Evolutionary conservation across 306 rosid species (phyloP).

Genomic region (Ormosia emarginata): DNA sequence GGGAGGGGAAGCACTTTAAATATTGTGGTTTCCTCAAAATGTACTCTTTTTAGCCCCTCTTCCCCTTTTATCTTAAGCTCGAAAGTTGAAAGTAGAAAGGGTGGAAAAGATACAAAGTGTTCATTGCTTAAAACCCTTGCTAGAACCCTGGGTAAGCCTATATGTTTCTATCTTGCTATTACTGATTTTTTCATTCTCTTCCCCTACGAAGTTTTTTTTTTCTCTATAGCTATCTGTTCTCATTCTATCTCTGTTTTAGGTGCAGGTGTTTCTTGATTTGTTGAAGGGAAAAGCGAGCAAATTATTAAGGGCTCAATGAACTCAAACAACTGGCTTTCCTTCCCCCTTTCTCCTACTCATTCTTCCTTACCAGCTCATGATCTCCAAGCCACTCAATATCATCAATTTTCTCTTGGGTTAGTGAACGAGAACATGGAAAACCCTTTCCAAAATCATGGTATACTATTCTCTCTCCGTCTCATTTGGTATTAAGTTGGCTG

Average conservation of each 20-base stretch:
- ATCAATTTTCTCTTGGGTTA: constrained; percentile 84
- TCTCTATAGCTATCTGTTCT: neutral
- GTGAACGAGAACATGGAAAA: constrained; percentile 70
- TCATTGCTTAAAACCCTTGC: constrained; percentile 34
- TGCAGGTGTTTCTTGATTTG: constrained; percentile 42
- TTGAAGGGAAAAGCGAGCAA: neutral
- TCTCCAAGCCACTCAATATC: constrained; percentile 67
- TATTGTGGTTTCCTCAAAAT: constrained; percentile 30
- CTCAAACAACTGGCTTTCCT: constrained; percentile 96
- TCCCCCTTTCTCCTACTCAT: constrained; percentile 84
- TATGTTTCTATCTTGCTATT: neutral
- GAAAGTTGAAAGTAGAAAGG: constrained; percentile 3
- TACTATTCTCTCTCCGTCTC: neutral
- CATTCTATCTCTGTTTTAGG: neutral
- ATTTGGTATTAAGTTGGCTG: neutral
- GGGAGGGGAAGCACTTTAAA: constrained; percentile 21
- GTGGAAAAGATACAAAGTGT: constrained; percentile 9
- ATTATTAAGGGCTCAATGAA: constrained; percentile 63
- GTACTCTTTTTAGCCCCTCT: constrained; percentile 51
- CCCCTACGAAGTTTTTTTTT: neutral
- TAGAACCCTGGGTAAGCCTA: constrained; percentile 8
- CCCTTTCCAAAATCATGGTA: constrained; percentile 88
- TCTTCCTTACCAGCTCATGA: constrained; percentile 68
- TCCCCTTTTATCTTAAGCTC: constrained; percentile 11
- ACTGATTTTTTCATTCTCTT: neutral